Base-by-base conservation (phyloP, 495 filamentous ascomycete genomes). In the Penicillium steckii region DNA sequence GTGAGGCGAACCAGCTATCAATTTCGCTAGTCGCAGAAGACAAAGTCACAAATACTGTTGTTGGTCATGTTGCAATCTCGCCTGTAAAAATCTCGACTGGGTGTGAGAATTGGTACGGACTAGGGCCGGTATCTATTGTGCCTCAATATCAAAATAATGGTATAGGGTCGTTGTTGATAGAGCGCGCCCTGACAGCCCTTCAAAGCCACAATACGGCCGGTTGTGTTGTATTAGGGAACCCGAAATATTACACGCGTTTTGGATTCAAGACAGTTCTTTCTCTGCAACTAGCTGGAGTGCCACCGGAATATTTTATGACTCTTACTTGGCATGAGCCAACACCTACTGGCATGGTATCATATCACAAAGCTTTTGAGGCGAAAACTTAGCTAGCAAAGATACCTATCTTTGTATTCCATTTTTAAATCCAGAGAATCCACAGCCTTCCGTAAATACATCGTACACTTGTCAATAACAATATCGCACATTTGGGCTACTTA, bases 1-100 rank as follows among this genome's bases (percentile, higher is more conserved):
- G 40, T n/a, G 40, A 43, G 10, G 21, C 40, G 40, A 25, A 43
- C 40, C 40, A 43, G 23, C 40, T 43, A 43, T 43, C 40, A 43
- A 43, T 43, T n/a, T 43, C 40, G 40, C 40, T 43, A 43, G 40
- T 43, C 40, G 40, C 40, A 18, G 40, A 43, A 43, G 40, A 43
- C 40, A n/a, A 43, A 43, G 40, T 24, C 19, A 43, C 19, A 25
- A 8, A 23, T 43, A 43, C 19, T 23, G 24, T 43, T 21, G 40
- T 43, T 22, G 40, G 40, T 21, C 40, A 43, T 23, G 40, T 17
- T 25, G 40, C 40, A 23, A n/a, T 43, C 23, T 43, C 40, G 24
- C 40, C 40, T 43, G 9, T 43, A 23, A 43, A 22, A 12, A 43
- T 43, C 40, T 22, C 40, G 21, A 12, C 21, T 24, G 40, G 40